phyloP scores from a whole-genome alignment of 2,329 filamentous ascomycete genomes.

The Ophiostoma piceae region DNA sequence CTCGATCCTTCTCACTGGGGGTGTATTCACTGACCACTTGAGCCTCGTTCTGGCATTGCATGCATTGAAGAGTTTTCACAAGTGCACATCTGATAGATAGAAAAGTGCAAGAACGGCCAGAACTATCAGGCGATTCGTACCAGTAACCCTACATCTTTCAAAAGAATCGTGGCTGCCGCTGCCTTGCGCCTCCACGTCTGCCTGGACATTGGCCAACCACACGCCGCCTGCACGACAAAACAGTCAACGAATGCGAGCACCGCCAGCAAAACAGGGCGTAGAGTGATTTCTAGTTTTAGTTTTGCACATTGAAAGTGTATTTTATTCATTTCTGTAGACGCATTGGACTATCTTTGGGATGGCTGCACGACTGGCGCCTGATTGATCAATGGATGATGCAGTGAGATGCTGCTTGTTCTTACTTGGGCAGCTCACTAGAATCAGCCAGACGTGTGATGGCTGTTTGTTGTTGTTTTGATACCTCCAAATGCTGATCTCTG shows the following conservation, averaged over 20 bases:
- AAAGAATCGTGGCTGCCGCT: neutral
- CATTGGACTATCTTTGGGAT: neutral
- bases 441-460: too few relatives aligned
- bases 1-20: too few relatives aligned
- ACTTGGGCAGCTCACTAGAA: too few relatives aligned
- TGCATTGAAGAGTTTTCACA: neutral
- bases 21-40: neutral
- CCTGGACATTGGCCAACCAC: conserved; percentile 1
- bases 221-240: neutral
- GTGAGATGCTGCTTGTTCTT: neutral
- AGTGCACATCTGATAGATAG: neutral
- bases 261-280: neutral
- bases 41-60: neutral
- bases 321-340: neutral
- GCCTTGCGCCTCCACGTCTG: conserved; percentile 8
- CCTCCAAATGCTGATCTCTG: neutral
- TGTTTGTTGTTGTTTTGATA: too few relatives aligned
- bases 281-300: neutral
- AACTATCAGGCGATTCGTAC: neutral
- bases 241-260: neutral
- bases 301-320: neutral
- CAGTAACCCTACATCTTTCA: neutral
- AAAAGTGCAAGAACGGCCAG: neutral
- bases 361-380: neutral
- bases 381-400: conserved; percentile 3